Evolutionary conservation across 495 filamentous ascomycete species (phyloP).

Genomic region (Neohortaea acidophila): DNA sequence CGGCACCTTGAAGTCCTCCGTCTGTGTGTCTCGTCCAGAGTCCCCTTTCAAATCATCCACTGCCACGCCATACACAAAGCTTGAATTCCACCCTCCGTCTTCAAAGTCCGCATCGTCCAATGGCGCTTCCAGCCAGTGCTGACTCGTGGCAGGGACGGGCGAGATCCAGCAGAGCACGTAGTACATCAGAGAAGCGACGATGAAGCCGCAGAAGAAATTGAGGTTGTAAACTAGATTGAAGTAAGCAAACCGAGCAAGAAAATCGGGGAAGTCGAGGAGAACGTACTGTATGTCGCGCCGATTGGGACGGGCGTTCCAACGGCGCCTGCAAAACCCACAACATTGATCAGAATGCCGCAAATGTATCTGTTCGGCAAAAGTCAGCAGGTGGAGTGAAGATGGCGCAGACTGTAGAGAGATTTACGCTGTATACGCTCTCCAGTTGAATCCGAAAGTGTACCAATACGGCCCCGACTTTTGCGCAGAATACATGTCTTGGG

Average conservation of each 20-base stretch:
- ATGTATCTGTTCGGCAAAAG: too few relatives aligned
- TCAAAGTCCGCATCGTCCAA: slow-evolving; percentile 62
- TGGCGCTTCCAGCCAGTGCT: slow-evolving; percentile 73
- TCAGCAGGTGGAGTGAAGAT: too few relatives aligned
- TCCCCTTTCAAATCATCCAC: not conserved
- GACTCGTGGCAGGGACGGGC: slow-evolving; percentile 59
- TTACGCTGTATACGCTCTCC: slow-evolving; percentile 67
- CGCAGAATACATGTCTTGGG: slow-evolving; percentile 66
- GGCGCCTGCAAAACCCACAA: slow-evolving; percentile 79
- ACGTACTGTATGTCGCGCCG: slow-evolving; percentile 54
- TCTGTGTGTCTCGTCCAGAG: not conserved
- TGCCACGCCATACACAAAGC: not conserved
- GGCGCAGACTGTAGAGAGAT: too few relatives aligned
- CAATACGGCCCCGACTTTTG: slow-evolving; percentile 53
- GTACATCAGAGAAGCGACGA: slow-evolving; percentile 54
- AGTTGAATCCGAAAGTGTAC: slow-evolving; percentile 59
- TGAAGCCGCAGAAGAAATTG: slow-evolving; percentile 77
- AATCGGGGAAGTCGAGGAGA: too few relatives aligned
- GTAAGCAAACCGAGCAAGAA: not conserved
- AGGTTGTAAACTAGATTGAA: slow-evolving; percentile 49
- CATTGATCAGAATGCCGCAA: slow-evolving; percentile 75
- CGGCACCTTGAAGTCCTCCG: slow-evolving; percentile 1
- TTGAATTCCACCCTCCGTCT: not conserved
- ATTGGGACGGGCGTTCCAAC: slow-evolving; percentile 56
- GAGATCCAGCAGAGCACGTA: slow-evolving; percentile 49